Base-by-base conservation (phyloP, 2,329 filamentous ascomycete genomes). In the Cladosporium cucumerinum region DNA sequence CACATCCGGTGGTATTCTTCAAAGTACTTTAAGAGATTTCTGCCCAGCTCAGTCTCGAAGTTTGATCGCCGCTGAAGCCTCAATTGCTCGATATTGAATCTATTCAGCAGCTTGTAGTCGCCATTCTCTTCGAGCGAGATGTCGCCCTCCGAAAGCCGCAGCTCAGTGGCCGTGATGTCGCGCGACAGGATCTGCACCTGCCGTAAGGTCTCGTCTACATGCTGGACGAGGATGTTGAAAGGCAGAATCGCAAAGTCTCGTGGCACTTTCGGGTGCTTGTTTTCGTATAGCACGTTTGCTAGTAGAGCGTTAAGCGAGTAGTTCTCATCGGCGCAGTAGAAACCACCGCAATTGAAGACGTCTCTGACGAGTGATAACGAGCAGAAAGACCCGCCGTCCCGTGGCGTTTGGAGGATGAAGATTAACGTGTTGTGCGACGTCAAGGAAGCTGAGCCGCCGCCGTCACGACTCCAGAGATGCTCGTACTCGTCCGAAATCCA, bases 51-150 rank as follows among this genome's bases (percentile, higher is more conserved):
- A 8, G 71, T 57, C 68, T 76, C 72, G 63, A 76, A 76, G 23
- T 74, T 69, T 11, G 73, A 74, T 26, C 74, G 67, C 28, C 72
- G 57, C 62, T 74, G 72, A 8, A 76, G 66, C 23, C 74, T 67
- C 8, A 74, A 67, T 61, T 75, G 74, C 66, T 76, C 74, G 18
- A 74, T 67, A 51, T 74, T 76, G 57, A 74, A 69, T 57, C 72
- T 65, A 57, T 76, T 76, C 18, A 76, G 69, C 25, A 74, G 67
- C 63, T 75, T 76, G 69, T 74, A 76, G 57, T 76, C 74, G 57
- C 72, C 72, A 58, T 74, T 74, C 55, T 73, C 72, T 18, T 75
- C 73, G 7, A 76, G 69, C 16, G 68, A 67, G 28, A 75, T 74
- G n/a, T 70, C 68, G 2, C 74, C 73, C 39, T 75, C 71, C 7